Evolutionary conservation across 257 asterid genomes (phyloP).

Genomic region (Solanum piurae): DNA sequence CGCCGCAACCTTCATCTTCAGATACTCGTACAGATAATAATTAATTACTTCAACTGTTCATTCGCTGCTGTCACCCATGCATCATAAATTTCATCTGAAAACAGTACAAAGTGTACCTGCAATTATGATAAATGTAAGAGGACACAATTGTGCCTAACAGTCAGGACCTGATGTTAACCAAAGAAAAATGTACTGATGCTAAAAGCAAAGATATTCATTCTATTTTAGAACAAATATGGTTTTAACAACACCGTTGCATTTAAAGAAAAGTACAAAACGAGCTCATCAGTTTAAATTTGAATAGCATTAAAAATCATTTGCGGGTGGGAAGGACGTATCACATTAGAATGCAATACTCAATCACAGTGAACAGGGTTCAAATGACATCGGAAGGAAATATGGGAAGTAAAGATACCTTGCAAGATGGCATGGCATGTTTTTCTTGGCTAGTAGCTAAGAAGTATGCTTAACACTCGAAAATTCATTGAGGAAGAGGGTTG

Average conservation of each 20-base stretch:
- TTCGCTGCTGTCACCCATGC: slow-evolving; percentile 64
- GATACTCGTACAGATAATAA: neutral
- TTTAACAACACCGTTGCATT: neutral
- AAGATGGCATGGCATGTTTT: neutral
- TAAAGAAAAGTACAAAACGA: neutral
- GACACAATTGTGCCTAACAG: neutral
- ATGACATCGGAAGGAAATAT: neutral
- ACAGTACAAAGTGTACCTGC: slow-evolving; percentile 90
- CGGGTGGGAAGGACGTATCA: neutral
- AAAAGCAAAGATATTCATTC: neutral
- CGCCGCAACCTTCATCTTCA: neutral
- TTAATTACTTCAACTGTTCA: slow-evolving; percentile 44
- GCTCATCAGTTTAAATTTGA: neutral
- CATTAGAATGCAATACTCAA: neutral
- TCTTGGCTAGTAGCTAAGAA: neutral
- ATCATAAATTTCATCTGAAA: slow-evolving; percentile 62
- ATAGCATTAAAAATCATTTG: neutral
- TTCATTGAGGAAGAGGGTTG: neutral
- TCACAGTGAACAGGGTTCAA: neutral
- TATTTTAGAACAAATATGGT: neutral
- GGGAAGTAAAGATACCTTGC: neutral
- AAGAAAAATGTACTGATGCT: neutral
- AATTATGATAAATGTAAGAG: neutral
- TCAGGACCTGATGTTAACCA: neutral
- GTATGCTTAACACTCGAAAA: neutral